Evolutionary conservation across 108 stramenopile species (phyloP), one percentile per base, ranked within the genome.

Genomic region (Pseudonitzschia multistriata): DNA sequence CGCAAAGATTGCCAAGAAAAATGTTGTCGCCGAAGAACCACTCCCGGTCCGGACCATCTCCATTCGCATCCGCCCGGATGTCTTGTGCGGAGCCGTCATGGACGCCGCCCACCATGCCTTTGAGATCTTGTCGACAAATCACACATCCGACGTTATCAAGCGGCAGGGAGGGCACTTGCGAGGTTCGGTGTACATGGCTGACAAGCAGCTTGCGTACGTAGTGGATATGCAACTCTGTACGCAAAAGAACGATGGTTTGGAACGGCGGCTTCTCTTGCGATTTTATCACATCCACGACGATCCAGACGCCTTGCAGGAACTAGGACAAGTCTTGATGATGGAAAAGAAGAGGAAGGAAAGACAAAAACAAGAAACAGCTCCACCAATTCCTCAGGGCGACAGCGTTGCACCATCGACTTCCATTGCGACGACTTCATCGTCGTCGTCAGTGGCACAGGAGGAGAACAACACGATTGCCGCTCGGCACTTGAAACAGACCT

Each of bases 1-100:
- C 5, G 8, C 40, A n/a, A 69, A 40, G 3, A 67, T 60, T 29
- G 34, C 33, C 8, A 35, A 17, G 14, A 59, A 59, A 5, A 59
- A 59, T 33, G 17, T 4, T 15, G 42, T 42, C 56, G 30, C 68
- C 36, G 77, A 78, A 52, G 77, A 78, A 40, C 77, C 77, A 22
- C 71, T 78, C 24, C 93, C 93, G 0, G 81, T 92, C 10, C 76
- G 93, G 39, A 90, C 88, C 6, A 73, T 90, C 36, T 67, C 88
- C 6, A 84, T 91, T 62, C 82, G 90, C 3, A 83, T 96, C 39
- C 87, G 94, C 19, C 90, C 88, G 13, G 94, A 96, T 83, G 89
- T 96, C n/a, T 74, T 96, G 55, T 90, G 88, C 48, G 85, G 85
- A 17, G 79, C 81, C 1, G 71, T 82, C 40, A 86, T 86, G 85